phyloP scores from a whole-genome alignment of 1,284 basidiomycete species.

The Trametes sp. region DNA sequence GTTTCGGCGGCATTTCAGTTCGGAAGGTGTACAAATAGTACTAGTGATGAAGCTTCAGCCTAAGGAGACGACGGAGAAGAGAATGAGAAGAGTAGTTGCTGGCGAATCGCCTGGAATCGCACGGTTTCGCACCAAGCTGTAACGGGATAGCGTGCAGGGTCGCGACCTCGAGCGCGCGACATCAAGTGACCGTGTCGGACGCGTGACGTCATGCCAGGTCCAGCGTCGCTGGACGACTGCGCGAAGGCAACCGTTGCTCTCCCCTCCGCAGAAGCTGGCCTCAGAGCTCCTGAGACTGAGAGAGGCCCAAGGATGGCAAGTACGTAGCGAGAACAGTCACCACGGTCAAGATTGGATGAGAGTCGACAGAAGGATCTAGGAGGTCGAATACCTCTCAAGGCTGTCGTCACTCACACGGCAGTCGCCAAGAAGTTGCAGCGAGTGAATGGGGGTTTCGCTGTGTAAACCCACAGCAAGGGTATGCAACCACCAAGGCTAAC shows the following conservation, averaged over 20 bases:
- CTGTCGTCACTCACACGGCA: too few relatives aligned
- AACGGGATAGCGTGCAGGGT: not conserved
- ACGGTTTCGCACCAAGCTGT: not conserved
- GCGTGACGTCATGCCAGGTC: constrained; percentile 29
- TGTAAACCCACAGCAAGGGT: not conserved
- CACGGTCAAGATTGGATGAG: too few relatives aligned
- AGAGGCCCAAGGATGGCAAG: too few relatives aligned
- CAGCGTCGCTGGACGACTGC: not conserved
- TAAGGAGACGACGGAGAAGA: not conserved
- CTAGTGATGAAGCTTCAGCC: too few relatives aligned
- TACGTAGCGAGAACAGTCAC: too few relatives aligned
- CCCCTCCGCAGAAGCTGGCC: too few relatives aligned
- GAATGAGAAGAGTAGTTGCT: not conserved
- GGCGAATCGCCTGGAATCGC: not conserved
- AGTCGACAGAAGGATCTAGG: not conserved
- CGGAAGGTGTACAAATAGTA: not conserved
- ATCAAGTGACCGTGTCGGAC: constrained; percentile 20
- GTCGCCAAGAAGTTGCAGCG: not conserved
- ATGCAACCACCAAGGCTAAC: not conserved
- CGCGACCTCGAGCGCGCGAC: constrained; percentile 10
- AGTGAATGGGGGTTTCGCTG: not conserved
- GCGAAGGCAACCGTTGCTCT: not conserved
- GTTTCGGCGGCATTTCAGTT: constrained; percentile 37
- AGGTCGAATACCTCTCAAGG: not conserved
- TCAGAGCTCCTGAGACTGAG: too few relatives aligned